A percentile compares a stretch with the other conserved stretches of the same genome.
Evolutionary conservation across 345 rosid genomes (phyloP).

Genomic region (Cardamine resedifolia): DNA sequence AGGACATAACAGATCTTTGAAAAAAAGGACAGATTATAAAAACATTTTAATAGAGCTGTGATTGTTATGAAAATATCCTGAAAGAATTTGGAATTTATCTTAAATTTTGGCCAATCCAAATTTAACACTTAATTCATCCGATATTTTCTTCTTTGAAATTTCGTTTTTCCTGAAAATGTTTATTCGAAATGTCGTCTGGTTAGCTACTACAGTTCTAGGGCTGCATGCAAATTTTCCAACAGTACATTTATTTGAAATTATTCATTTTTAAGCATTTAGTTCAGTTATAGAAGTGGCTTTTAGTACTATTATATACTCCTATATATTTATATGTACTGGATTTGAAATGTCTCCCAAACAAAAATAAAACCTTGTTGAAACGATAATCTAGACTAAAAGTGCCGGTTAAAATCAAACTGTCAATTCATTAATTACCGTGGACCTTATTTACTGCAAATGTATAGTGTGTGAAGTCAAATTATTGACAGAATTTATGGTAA

Average conservation of each 20-base stretch:
- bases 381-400: background rate
- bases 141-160: too few relatives aligned
- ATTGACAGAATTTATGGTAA: constrained; percentile 1
- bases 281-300: too few relatives aligned
- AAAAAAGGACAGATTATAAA: background rate
- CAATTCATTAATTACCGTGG: background rate
- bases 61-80: background rate
- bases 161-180: background rate
- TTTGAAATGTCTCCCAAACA: background rate
- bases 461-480: constrained; percentile 23
- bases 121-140: background rate
- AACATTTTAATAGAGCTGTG: background rate
- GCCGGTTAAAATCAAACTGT: constrained; percentile 7
- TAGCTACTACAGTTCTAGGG: background rate
- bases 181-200: background rate
- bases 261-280: background rate
- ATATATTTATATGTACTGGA: too few relatives aligned
- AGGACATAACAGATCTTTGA: background rate
- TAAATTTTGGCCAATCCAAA: background rate
- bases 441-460: background rate
- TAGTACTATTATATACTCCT: too few relatives aligned
- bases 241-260: too few relatives aligned
- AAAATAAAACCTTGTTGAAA: background rate
- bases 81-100: background rate
- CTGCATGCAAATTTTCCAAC: background rate